Evolutionary conservation across 306 rosid genomes (phyloP).

Genomic region (Cicer cuneatum): DNA sequence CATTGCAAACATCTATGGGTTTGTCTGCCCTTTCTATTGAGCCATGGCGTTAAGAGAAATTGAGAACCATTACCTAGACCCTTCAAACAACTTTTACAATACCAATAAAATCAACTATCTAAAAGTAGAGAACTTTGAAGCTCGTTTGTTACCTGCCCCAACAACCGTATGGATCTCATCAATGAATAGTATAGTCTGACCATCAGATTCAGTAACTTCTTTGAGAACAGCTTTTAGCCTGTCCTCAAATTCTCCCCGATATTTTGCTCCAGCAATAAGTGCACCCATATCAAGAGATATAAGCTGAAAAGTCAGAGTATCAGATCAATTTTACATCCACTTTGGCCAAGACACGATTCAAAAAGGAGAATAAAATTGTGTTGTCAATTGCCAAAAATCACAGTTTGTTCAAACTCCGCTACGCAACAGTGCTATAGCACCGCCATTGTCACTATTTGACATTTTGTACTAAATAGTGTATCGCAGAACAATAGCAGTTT

Average conservation of each 20-base stretch:
- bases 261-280: constrained; percentile 97
- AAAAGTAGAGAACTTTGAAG: constrained; percentile 34
- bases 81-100: constrained; percentile 25
- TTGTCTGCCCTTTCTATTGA: background rate
- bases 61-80: constrained; percentile 11
- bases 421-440: too few species aligned
- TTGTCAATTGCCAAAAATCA: too few species aligned
- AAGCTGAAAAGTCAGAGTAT: constrained; percentile 61
- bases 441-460: too few species aligned
- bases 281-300: constrained; percentile 99
- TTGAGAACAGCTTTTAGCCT: constrained; percentile 96
- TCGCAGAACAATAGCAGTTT: too few species aligned
- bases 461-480: too few species aligned
- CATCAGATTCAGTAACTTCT: constrained; percentile 99
- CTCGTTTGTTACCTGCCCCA: constrained; percentile 90
- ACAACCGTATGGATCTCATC: constrained; percentile 99
- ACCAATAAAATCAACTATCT: constrained; percentile 7
- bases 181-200: constrained; percentile 89
- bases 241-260: constrained; percentile 99
- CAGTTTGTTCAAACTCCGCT: too few species aligned
- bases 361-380: background rate
- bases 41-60: background rate
- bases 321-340: constrained; percentile 39
- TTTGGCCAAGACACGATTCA: constrained; percentile 11
- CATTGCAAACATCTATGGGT: background rate